Conservation (phyloP, 2,329 filamentous ascomycete genomes). For the Ophiostoma montium region DNA sequence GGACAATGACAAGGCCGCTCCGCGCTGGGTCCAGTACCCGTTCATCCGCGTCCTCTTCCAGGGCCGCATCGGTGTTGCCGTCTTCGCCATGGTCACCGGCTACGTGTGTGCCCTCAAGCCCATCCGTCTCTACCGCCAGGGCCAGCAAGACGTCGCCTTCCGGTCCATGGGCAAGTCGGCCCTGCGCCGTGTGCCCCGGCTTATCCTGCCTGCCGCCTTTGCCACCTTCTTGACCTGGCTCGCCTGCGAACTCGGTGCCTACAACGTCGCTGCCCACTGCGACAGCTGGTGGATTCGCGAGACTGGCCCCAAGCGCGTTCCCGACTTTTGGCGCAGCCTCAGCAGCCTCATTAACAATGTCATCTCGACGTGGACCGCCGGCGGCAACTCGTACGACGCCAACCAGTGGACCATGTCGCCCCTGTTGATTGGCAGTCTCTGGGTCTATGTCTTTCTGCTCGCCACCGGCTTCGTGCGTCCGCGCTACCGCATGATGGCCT, state of each 20-base stretch:
- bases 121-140: slow-evolving; percentile 38
- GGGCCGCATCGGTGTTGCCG: slow-evolving; percentile 50
- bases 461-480: slow-evolving; percentile 35
- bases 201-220: slow-evolving; percentile 42
- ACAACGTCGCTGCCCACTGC: slow-evolving; percentile 37
- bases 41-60: slow-evolving; percentile 44
- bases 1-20: slow-evolving; percentile 26
- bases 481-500: slow-evolving; percentile 33
- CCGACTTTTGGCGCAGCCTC: slow-evolving; percentile 27
- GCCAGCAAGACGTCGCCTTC: slow-evolving; percentile 38
- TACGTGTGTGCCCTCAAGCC: slow-evolving; percentile 51
- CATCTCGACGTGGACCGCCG: slow-evolving; percentile 36
- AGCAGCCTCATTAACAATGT: slow-evolving; percentile 30
- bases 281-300: slow-evolving; percentile 45
- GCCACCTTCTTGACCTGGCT: slow-evolving; percentile 41
- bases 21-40: slow-evolving; percentile 41
- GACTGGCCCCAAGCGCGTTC: slow-evolving; percentile 29
- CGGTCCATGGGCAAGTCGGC: slow-evolving; percentile 40
- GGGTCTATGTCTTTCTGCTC: slow-evolving; percentile 38
- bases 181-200: slow-evolving; percentile 41
- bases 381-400: slow-evolving; percentile 37
- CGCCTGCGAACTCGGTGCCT: slow-evolving; percentile 39
- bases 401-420: slow-evolving; percentile 45
- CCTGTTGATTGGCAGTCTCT: slow-evolving; percentile 39
- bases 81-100: slow-evolving; percentile 51